Evolutionary conservation across 768 basidiomycete species (phyloP).

Genomic region (Podaxis rugospora): DNA sequence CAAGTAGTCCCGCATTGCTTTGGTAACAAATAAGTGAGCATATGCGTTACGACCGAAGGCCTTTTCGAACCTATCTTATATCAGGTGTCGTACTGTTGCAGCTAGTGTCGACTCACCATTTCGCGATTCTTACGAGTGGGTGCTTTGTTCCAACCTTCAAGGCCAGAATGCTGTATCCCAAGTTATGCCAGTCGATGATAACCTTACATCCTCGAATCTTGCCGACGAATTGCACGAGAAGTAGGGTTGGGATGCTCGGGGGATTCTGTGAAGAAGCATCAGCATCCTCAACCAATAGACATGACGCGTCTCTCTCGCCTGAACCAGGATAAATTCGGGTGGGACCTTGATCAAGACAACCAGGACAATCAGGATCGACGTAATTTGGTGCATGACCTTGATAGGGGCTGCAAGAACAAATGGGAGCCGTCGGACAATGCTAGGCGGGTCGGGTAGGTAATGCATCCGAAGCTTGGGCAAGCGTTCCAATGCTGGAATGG

Average conservation of each 20-base stretch:
- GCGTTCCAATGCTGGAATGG: conserved; percentile 66
- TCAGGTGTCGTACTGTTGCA: neutral
- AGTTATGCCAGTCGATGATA: conserved; percentile 99
- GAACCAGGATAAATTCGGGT: conserved; percentile 84
- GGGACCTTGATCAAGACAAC: conserved; percentile 56
- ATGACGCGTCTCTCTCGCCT: conserved; percentile 46
- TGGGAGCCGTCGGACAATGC: conserved; percentile 47
- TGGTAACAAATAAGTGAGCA: conserved; percentile 91
- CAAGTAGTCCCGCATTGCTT: conserved; percentile 76
- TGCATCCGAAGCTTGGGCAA: conserved; percentile 60
- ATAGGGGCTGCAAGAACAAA: conserved; percentile 74
- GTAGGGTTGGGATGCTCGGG: conserved; percentile 91
- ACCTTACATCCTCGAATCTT: conserved; percentile 71
- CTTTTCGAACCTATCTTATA: conserved; percentile 67
- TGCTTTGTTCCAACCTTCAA: conserved; percentile 71
- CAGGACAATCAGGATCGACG: conserved; percentile 57
- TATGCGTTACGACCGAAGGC: conserved; percentile 78
- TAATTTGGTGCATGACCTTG: conserved; percentile 72
- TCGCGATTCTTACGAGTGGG: conserved; percentile 67
- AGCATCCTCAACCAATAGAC: neutral
- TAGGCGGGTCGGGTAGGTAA: conserved; percentile 65
- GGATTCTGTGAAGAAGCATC: conserved; percentile 64
- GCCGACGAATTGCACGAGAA: conserved; percentile 74
- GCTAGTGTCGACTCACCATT: conserved; percentile 45
- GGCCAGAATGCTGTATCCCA: conserved; percentile 90